Percentiles rank a stretch among this genome's conserved stretches.
These are phyloP conservation scores for Drechslerella dactyloides DNA, from an alignment of 2,329 filamentous ascomycete species.

Conservation along the genomic window DNA sequence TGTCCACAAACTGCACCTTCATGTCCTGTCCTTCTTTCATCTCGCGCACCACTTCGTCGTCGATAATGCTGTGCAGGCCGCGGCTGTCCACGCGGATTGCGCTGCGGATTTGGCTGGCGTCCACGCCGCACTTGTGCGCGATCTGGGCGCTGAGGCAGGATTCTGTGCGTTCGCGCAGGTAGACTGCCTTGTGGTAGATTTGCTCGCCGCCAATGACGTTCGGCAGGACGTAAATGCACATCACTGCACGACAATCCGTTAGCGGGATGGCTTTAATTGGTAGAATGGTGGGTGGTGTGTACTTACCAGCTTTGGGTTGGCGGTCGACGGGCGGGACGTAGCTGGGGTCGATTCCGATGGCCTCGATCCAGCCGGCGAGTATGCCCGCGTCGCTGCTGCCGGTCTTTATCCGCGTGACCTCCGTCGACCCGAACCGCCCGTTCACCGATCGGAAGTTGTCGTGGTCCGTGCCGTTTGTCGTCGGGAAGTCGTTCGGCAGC, in stretches of 20 bases:
- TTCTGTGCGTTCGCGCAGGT: conserved; percentile 77
- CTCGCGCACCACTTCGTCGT: conserved; percentile 85
- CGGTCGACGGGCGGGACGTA: conserved; percentile 81
- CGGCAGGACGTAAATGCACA: conserved; percentile 80
- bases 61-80: conserved; percentile 82
- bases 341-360: conserved; percentile 82
- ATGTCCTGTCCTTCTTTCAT: conserved; percentile 92
- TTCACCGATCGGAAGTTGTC: conserved; percentile 51
- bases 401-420: conserved; percentile 63
- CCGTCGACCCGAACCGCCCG: conserved; percentile 57
- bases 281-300: conserved; percentile 4
- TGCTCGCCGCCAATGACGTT: conserved; percentile 29
- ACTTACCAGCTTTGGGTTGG: conserved; percentile 69
- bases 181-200: conserved; percentile 78
- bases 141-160: conserved; percentile 76
- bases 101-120: conserved; percentile 72
- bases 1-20: conserved; percentile 72
- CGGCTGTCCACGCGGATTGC: conserved; percentile 75
- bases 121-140: conserved; percentile 79
- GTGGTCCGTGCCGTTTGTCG: conserved; percentile 51
- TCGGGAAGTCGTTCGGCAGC: conserved; percentile 58
- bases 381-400: conserved; percentile 67
- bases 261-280: background rate
- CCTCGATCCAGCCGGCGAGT: conserved; percentile 84
- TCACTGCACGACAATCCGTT: conserved; percentile 63